Evolutionary conservation across 2,329 filamentous ascomycete species (phyloP), one percentile per base, ranked within the genome.

Genomic region (Aureobasidium sp.): DNA sequence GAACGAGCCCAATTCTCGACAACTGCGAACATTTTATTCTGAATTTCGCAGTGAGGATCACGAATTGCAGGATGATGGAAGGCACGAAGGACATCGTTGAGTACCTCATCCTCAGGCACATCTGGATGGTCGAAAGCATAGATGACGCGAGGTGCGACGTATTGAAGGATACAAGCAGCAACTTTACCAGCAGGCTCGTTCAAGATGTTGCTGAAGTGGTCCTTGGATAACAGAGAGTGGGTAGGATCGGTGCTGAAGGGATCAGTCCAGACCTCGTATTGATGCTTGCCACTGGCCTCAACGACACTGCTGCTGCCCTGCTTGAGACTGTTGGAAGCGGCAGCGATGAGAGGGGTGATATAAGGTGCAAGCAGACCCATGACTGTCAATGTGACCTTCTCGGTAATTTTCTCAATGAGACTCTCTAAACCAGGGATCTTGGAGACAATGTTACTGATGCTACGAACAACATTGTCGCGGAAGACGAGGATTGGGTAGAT

Each of bases 401-500:
- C 94, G 62, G 89, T 90, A 69, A 99, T 96, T 69, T 91, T 93
- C 66, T 97, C 93, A 26, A 97, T 85, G n/a, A 97, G 79, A 64
- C 87, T 78, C 75, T 96, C 91, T 4, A 99, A 81, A 0, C 93
- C 93, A 0, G 94, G 94, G 42, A 99, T 88, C 78, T 95, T 97
- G 69, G 91, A 86, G 67, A 97, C 91, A 58, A 91, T 88, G 42
- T 85, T 84, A 70, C 86, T 91, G 74, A 99, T 91, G 44, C 87
- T 84, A 68, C 90, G 90, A 56, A 97, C 92, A 61, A 99, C 91
- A 70, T 88, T 94, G 78, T 99, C 94, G 64, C 93, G 85, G 80
- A 97, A 99, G 64, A 90, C 84, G 0, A 99, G 82, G 64, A 99
- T 96, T 0, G 94, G 94, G 70, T 97, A 97, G 67, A 99, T 97